A percentile compares a stretch with the other conserved stretches of the same genome.
Conservation (phyloP, 805 yeast species). For the Kurtzmaniella cleridarum region DNA sequence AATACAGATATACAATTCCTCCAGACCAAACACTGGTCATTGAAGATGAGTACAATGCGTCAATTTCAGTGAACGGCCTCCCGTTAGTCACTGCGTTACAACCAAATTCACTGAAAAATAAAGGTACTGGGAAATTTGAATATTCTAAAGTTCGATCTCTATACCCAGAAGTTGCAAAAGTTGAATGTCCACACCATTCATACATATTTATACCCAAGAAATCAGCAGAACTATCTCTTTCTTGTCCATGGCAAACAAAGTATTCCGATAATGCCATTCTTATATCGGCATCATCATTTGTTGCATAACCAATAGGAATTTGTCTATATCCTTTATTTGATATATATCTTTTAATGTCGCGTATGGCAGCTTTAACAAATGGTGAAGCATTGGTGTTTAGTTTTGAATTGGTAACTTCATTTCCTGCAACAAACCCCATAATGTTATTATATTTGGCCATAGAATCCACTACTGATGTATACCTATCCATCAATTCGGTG, state of each 20-base stretch:
- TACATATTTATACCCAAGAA: conserved; percentile 35
- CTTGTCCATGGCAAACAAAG: conserved; percentile 22
- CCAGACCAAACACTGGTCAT: conserved; percentile 37
- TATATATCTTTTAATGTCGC: conserved; percentile 28
- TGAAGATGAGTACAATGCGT: conserved; percentile 24
- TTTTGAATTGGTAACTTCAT: conserved; percentile 31
- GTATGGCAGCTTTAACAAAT: conserved; percentile 31
- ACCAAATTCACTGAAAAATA: conserved; percentile 36
- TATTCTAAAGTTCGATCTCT: conserved; percentile 29
- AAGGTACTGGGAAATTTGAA: conserved; percentile 25
- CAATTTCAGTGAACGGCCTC: conserved; percentile 35
- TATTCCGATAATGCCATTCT: conserved; percentile 23
- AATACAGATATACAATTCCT: conserved; percentile 33
- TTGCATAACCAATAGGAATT: conserved; percentile 39
- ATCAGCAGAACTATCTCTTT: conserved; percentile 15
- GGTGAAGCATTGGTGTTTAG: conserved; percentile 25
- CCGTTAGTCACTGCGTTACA: conserved; percentile 28
- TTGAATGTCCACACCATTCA: conserved; percentile 39
- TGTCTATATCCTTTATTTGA: conserved; percentile 19
- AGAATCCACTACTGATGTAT: conserved; percentile 28
- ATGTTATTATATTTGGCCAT: conserved; percentile 27
- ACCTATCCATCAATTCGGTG: conserved; percentile 21
- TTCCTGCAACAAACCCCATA: conserved; percentile 37
- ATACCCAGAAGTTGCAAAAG: conserved; percentile 32
- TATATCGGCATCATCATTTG: conserved; percentile 31